A percentile compares a stretch with the other conserved stretches of the same genome.
Evolutionary conservation across 306 rosid species (phyloP).

Genomic region (Trichosanthes truncata): DNA sequence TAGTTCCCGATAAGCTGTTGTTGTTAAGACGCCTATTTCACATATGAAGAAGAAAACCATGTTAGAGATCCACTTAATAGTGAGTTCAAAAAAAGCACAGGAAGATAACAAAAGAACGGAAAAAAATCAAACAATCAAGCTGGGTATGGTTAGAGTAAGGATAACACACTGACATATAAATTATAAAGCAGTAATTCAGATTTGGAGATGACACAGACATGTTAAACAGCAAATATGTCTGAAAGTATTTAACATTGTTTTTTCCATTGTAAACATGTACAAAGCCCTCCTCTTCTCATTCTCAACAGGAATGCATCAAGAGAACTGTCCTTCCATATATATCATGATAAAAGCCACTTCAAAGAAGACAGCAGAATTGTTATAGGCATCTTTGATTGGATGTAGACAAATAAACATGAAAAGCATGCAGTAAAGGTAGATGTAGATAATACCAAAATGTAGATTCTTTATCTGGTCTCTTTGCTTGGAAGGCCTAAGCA

Average conservation of each 20-base stretch:
- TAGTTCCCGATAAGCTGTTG: slow-evolving; percentile 60
- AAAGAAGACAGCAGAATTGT: background rate
- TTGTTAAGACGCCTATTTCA: slow-evolving; percentile 86
- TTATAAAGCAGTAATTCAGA: background rate
- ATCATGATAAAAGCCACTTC: background rate
- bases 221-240: background rate
- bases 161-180: background rate
- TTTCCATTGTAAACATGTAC: background rate
- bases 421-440: background rate
- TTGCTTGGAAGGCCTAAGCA: background rate
- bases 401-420: background rate
- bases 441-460: background rate
- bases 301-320: background rate
- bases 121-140: background rate
- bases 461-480: background rate
- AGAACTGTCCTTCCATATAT: background rate
- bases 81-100: background rate
- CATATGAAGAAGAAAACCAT: background rate
- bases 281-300: background rate
- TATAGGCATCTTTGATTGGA: background rate
- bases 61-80: background rate
- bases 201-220: background rate
- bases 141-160: background rate
- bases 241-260: background rate
- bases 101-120: background rate